Percentiles rank a stretch among this genome's conserved stretches.
phyloP scores from a whole-genome alignment of 495 filamentous ascomycete species.

The Tuber magnatum region DNA sequence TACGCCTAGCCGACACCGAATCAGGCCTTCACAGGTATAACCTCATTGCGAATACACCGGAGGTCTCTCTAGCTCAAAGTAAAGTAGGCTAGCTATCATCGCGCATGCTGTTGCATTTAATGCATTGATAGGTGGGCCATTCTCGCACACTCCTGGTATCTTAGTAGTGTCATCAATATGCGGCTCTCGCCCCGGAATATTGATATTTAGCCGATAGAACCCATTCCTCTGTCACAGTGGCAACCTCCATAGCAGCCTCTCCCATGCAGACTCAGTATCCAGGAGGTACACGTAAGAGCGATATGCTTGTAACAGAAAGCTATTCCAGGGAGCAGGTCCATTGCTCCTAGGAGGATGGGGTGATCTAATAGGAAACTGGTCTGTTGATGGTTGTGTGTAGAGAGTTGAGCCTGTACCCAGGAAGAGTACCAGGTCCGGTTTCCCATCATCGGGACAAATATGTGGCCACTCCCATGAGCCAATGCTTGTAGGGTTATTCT shows the following conservation, averaged over 20 bases:
- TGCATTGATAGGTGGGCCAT: background rate
- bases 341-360: background rate
- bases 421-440: conserved; percentile 40
- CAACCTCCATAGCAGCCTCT: background rate
- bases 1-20: background rate
- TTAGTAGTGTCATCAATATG: background rate
- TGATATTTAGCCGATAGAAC: conserved; percentile 6
- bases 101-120: background rate
- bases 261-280: conserved; percentile 11
- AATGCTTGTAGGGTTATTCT: conserved; percentile 41
- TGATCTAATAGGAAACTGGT: background rate
- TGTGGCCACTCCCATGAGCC: conserved; percentile 39
- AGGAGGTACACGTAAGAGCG: conserved; percentile 11
- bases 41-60: background rate
- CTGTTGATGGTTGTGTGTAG: background rate
- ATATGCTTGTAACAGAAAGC: conserved; percentile 13
- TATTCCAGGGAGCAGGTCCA: background rate
- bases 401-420: conserved; percentile 41
- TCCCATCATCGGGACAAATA: conserved; percentile 36
- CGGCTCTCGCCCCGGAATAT: background rate
- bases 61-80: background rate
- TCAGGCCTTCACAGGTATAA: background rate
- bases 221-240: background rate
- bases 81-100: conserved; percentile 10
- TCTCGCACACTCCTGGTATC: background rate